phyloP scores from a whole-genome alignment of 352 stramenopile genomes.

The Phytophthora podocarpi region DNA sequence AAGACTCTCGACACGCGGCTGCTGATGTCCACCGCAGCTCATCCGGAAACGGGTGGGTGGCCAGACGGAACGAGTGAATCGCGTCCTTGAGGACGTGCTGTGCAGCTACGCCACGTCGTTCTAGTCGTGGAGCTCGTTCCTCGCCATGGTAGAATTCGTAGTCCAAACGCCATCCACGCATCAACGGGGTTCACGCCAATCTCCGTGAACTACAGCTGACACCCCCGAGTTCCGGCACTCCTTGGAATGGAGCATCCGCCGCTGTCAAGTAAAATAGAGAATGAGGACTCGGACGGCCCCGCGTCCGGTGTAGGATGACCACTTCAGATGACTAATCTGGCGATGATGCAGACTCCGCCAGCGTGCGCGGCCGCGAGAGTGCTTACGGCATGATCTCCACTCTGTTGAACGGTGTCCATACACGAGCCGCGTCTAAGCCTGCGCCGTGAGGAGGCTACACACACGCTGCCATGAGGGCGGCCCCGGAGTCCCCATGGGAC shows the following conservation, averaged over 20 bases:
- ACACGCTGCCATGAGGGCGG: neutral
- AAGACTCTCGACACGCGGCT: too few species aligned
- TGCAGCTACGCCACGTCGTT: slow-evolving; percentile 25
- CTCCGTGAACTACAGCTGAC: slow-evolving; percentile 13
- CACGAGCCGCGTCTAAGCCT: neutral
- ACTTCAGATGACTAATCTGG: too few species aligned
- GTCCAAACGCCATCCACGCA: slow-evolving; percentile 30
- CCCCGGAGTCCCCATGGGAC: too few species aligned
- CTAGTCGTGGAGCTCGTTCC: slow-evolving; percentile 20
- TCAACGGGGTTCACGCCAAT: slow-evolving; percentile 32
- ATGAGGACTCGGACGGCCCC: neutral
- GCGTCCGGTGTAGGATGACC: neutral
- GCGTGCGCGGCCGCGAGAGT: too few species aligned
- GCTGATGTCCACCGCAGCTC: neutral
- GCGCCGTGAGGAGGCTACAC: neutral
- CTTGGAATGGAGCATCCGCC: slow-evolving; percentile 5
- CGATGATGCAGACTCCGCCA: too few species aligned
- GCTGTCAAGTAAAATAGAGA: neutral
- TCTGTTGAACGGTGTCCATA: neutral
- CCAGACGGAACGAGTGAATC: slow-evolving; percentile 31
- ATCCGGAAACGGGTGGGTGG: slow-evolving; percentile 30
- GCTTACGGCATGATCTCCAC: neutral
- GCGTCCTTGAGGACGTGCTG: slow-evolving; percentile 26
- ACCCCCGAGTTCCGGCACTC: slow-evolving; percentile 11
- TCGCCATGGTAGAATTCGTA: slow-evolving; percentile 28